Evolutionary conservation across 2,329 filamentous ascomycete species (phyloP).

Genomic region (Diaporthe velutina): DNA sequence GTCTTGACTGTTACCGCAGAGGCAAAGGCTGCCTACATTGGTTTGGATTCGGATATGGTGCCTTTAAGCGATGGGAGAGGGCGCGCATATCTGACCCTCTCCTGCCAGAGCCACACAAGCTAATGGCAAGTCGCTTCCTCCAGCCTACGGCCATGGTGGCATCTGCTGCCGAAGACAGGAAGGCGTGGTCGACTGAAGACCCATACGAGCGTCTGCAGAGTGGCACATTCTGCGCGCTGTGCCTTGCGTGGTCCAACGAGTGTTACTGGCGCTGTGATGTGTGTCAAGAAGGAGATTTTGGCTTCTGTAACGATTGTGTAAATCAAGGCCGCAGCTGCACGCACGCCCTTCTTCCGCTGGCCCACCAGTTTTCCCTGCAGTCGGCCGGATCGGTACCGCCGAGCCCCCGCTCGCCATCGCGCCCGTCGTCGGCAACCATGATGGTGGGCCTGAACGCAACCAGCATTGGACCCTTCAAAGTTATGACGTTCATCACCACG

Average conservation of each 20-base stretch:
- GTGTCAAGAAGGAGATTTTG: conserved; percentile 93
- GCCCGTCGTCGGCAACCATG: conserved; percentile 60
- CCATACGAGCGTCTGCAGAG: conserved; percentile 77
- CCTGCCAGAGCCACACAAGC: conserved; percentile 66
- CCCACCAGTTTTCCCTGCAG: conserved; percentile 62
- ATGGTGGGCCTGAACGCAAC: conserved; percentile 60
- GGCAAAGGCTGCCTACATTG: conserved; percentile 86
- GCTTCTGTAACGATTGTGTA: conserved; percentile 90
- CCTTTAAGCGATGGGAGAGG: conserved; percentile 76
- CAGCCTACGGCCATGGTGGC: conserved; percentile 60
- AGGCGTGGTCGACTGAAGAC: conserved; percentile 74
- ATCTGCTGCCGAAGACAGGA: conserved; percentile 67
- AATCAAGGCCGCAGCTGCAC: conserved; percentile 85
- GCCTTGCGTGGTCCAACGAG: conserved; percentile 79
- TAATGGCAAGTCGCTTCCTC: conserved; percentile 69
- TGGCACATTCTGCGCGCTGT: conserved; percentile 87
- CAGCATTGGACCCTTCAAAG: conserved; percentile 70
- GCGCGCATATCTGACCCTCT: conserved; percentile 54
- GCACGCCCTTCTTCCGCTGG: conserved; percentile 83
- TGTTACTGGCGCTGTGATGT: conserved; percentile 91
- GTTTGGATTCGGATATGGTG: conserved; percentile 86
- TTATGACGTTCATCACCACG: conserved; percentile 78
- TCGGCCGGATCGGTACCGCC: conserved; percentile 53
- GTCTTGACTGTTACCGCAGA: conserved; percentile 81
- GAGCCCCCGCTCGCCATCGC: conserved; percentile 56